Base-by-base conservation (phyloP, 2,329 filamentous ascomycete species). In the Huntiella savannae region DNA sequence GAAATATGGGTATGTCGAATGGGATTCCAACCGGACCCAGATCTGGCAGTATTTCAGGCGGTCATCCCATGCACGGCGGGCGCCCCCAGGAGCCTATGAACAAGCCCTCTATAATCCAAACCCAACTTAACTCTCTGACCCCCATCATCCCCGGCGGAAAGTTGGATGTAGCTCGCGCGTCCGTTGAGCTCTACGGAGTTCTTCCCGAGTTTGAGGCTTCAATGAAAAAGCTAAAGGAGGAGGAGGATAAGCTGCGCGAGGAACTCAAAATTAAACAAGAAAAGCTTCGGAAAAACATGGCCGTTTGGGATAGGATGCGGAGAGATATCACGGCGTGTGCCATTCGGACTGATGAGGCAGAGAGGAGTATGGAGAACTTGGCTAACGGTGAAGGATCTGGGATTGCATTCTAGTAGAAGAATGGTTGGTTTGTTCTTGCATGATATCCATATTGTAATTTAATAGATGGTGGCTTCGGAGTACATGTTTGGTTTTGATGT, bases 221-320 rank as follows among this genome's bases (percentile, higher is more conserved):
- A 55, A 68, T 65, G 52, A 62, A 63, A 33, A 70, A 69, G 49
- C 62, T 75, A 8, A 65, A 63, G 49, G 71, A 75, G 35, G 73
- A 77, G 40, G 73, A 75, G 54, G 72, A 75, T 55, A 68, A 67
- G 51, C 54, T 74, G 33, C 64, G 73, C 1, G 64, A 69, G 37
- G 72, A 76, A 45, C 58, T 73, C 28, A 63, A 66, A 15, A 54
- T 53, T 17, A 73, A 71, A 55, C 67, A 75, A 53, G 73, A 75
- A 37, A 66, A 66, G 51, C 57, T 75, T 35, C 63, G 71, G 28
- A 68, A 66, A 57, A 70, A 63, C 47, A 58, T 77, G 34, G 63
- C 66, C 39, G 53, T 62, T 22, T 77, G 71, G 69, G 67, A 75
- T 46, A 64, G 63, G 53, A 61, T 71, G 39, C 68, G 72, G 55